These are phyloP conservation scores for Pythium monospermum DNA, from an alignment of 352 stramenopile genomes.

Conservation along the genomic window DNA sequence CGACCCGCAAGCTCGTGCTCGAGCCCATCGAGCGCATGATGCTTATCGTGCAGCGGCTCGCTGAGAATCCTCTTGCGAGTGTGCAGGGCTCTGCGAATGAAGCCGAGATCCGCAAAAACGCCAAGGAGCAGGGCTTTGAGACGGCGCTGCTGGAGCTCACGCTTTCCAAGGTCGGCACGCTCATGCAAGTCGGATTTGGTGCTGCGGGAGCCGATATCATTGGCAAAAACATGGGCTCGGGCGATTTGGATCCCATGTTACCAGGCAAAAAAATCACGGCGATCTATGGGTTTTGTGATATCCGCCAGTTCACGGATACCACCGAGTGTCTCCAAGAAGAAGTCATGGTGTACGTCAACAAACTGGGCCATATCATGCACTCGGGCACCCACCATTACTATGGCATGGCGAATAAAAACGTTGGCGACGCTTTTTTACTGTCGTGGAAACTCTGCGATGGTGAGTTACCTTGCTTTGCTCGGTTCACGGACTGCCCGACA, in stretches of 20 bases:
- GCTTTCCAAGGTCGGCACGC: constrained; percentile 73
- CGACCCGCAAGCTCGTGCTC: constrained; percentile 77
- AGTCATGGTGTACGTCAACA: constrained; percentile 92
- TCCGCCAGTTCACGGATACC: constrained; percentile 91
- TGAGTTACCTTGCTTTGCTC: constrained; percentile 70
- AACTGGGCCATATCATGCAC: constrained; percentile 88
- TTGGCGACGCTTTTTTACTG: constrained; percentile 92
- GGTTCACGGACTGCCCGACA: constrained; percentile 72
- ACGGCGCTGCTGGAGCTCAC: constrained; percentile 78
- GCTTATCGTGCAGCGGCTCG: constrained; percentile 81
- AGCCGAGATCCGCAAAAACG: constrained; percentile 66
- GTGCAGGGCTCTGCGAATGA: constrained; percentile 62
- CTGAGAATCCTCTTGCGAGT: constrained; percentile 84
- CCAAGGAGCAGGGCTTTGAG: constrained; percentile 75
- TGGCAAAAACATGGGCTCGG: constrained; percentile 83
- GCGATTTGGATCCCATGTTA: constrained; percentile 86
- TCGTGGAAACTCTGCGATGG: constrained; percentile 92
- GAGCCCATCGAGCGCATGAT: constrained; percentile 92
- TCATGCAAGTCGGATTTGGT: constrained; percentile 85
- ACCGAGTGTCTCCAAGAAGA: constrained; percentile 90
- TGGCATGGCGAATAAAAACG: constrained; percentile 87
- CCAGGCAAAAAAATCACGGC: constrained; percentile 90
- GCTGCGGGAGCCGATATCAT: constrained; percentile 80
- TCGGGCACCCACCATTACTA: constrained; percentile 82
- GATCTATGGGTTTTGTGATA: constrained; percentile 94